A percentile compares a stretch with the other conserved stretches of the same genome.
Evolutionary conservation across 768 basidiomycete species (phyloP).

Genomic region (Lactarius deliciosus): DNA sequence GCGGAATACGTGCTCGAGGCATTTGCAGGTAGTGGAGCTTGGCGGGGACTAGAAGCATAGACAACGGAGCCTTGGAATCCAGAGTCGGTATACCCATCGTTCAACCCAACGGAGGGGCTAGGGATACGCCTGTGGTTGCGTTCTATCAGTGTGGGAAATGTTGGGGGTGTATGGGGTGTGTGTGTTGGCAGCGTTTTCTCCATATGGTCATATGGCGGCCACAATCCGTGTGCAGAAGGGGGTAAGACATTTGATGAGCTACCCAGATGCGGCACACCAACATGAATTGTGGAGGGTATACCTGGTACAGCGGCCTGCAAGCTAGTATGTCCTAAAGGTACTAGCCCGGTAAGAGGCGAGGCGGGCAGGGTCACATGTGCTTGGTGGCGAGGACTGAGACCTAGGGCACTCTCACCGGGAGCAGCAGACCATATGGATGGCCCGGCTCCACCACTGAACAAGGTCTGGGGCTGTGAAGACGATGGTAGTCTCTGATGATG

Average conservation of each 20-base stretch:
- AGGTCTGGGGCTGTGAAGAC: conserved; percentile 44
- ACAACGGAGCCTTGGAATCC: conserved; percentile 17
- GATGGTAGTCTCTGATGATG: conserved; percentile 31
- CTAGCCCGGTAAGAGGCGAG: conserved; percentile 12
- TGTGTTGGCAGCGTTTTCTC: conserved; percentile 14
- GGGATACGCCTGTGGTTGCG: conserved; percentile 10
- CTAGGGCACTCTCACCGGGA: conserved; percentile 42
- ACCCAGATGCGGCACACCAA: not conserved
- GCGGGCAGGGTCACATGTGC: conserved; percentile 7
- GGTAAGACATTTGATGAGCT: conserved; percentile 3
- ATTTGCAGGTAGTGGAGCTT: conserved; percentile 9
- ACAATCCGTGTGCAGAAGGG: conserved; percentile 17
- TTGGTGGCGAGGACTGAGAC: conserved; percentile 25
- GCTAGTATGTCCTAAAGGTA: conserved; percentile 11
- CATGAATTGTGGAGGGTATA: conserved; percentile 1
- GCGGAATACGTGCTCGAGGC: conserved; percentile 4
- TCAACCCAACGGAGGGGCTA: conserved; percentile 9
- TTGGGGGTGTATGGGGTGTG: not conserved
- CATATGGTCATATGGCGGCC: conserved; percentile 20
- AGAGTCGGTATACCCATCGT: conserved; percentile 7
- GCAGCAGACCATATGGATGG: conserved; percentile 70
- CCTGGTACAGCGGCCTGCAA: conserved; percentile 5
- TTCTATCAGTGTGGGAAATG: conserved; percentile 10
- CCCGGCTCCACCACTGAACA: conserved; percentile 47
- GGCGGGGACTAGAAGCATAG: conserved; percentile 23